These are phyloP conservation scores for Lepiota venenata DNA, from an alignment of 768 basidiomycete species.

Conservation along the genomic window DNA sequence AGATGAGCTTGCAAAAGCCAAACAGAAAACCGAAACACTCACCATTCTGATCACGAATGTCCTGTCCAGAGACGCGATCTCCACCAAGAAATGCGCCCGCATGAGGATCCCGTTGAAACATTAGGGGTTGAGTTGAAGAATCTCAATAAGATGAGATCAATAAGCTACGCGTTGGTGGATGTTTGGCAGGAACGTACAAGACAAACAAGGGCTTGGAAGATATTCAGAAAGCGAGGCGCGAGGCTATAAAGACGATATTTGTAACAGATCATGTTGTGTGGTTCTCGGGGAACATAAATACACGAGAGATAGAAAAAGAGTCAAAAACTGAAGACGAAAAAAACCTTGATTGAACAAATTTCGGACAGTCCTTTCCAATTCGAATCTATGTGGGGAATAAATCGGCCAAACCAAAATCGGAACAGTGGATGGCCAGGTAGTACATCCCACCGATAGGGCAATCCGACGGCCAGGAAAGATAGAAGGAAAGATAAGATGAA, in stretches of 20 bases:
- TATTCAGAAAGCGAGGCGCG: not conserved
- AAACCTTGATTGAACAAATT: not conserved
- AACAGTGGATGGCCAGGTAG: not conserved
- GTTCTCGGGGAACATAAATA: conserved; percentile 4
- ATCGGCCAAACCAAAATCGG: not conserved
- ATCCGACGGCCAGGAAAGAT: not conserved
- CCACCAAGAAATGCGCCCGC: conserved; percentile 94
- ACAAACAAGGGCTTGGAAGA: not conserved
- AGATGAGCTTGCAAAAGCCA: conserved; percentile 8
- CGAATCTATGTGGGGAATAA: not conserved
- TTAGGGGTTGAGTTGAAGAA: conserved; percentile 23
- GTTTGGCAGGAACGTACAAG: not conserved
- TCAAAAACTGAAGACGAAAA: not conserved
- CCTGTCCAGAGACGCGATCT: conserved; percentile 90
- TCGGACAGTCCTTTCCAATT: not conserved
- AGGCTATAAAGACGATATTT: too few species aligned
- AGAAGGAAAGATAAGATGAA: not conserved
- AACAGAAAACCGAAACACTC: conserved; percentile 17
- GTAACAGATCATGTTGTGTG: not conserved
- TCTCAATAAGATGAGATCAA: conserved; percentile 7
- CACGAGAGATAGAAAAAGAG: not conserved
- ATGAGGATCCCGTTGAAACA: conserved; percentile 91
- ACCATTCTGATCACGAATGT: conserved; percentile 98
- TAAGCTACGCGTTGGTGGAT: not conserved
- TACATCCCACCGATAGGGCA: not conserved